A percentile compares a stretch with the other conserved stretches of the same genome.
Evolutionary conservation across 1,139 yeast species (phyloP).

Genomic region (Lodderomyces metapsilosis): DNA sequence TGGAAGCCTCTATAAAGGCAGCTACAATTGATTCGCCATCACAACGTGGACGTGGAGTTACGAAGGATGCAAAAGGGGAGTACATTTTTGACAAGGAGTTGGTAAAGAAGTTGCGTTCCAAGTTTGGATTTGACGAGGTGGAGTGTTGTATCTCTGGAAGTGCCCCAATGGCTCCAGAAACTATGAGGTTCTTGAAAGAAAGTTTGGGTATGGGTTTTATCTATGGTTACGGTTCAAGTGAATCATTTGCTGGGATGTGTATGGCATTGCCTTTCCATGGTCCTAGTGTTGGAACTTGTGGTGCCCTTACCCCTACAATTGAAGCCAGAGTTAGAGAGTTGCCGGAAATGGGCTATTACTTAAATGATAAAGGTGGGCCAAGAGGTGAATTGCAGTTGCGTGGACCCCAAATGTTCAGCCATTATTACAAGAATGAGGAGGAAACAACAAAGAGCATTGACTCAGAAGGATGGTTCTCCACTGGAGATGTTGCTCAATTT

Average conservation of each 20-base stretch:
- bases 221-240: constrained; percentile 82
- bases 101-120: constrained; percentile 50
- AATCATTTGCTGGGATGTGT: constrained; percentile 65
- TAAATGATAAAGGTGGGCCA: constrained; percentile 33
- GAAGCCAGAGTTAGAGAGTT: constrained; percentile 65
- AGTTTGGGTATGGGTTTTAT: constrained; percentile 56
- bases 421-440: constrained; percentile 56
- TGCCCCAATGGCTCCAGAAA: constrained; percentile 68
- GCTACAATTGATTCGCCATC: constrained; percentile 29
- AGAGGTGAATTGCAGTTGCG: constrained; percentile 60
- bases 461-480: constrained; percentile 60
- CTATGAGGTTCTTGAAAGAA: constrained; percentile 61
- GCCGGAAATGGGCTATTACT: constrained; percentile 64
- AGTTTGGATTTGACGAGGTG: constrained; percentile 57
- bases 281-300: constrained; percentile 55
- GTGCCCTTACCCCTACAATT: constrained; percentile 50
- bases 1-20: constrained; percentile 52
- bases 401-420: constrained; percentile 64
- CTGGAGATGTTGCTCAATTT: constrained; percentile 72
- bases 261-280: constrained; percentile 33
- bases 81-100: constrained; percentile 50
- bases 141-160: constrained; percentile 56
- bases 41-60: constrained; percentile 10
- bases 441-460: constrained; percentile 27
- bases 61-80: constrained; percentile 23